Evolutionary conservation across 176 grass and related monocot genomes (phyloP).

Genomic region (Elaeis guineensis): DNA sequence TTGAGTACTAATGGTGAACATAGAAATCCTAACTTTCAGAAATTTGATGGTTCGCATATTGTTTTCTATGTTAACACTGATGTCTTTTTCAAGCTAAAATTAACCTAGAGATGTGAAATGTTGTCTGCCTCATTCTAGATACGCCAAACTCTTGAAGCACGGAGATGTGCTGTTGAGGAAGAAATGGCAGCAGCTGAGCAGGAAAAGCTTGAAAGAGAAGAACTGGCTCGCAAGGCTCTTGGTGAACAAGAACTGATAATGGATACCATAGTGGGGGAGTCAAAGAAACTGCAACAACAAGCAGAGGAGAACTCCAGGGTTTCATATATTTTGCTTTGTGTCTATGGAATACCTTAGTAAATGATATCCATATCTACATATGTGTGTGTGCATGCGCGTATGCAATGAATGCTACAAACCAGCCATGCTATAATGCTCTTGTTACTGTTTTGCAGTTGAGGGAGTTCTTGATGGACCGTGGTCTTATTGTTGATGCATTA

Average conservation of each 20-base stretch:
- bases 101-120: too few species aligned
- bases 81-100: too few species aligned
- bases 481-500: constrained; percentile 51
- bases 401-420: not conserved
- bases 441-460: constrained; percentile 54
- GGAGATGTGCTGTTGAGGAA: constrained; percentile 22
- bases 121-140: constrained; percentile 25
- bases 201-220: constrained; percentile 31
- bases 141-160: constrained; percentile 28
- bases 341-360: not conserved
- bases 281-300: constrained; percentile 33
- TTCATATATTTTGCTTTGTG: constrained; percentile 1
- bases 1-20: too few species aligned
- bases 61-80: not conserved
- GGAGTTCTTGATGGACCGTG: constrained; percentile 47
- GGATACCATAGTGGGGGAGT: constrained; percentile 39
- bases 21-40: too few species aligned
- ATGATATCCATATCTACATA: not conserved
- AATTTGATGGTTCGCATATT: not conserved
- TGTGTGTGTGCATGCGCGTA: not conserved
- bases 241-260: constrained; percentile 35
- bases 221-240: constrained; percentile 12
- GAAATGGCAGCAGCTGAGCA: constrained; percentile 31
- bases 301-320: constrained; percentile 51
- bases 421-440: constrained; percentile 7